phyloP scores from a whole-genome alignment of 345 rosid genomes.

The Eucalyptus victrix region DNA sequence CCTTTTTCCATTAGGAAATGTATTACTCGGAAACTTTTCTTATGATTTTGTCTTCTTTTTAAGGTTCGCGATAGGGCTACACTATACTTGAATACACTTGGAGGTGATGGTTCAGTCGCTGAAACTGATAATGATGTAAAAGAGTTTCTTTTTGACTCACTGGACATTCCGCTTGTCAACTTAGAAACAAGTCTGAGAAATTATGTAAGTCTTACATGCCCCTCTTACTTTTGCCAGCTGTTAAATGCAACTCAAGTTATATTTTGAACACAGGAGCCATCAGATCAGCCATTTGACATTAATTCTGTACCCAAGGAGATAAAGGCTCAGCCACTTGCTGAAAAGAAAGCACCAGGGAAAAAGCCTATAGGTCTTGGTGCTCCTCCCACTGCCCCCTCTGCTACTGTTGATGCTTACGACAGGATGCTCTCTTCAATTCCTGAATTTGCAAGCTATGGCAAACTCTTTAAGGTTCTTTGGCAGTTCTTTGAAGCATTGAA shows the following conservation, averaged over 20 bases:
- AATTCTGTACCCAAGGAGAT: constrained; percentile 80
- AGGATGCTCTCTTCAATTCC: constrained; percentile 74
- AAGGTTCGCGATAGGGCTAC: constrained; percentile 99
- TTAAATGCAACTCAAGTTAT: neutral
- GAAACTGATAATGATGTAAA: constrained; percentile 43
- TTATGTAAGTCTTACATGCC: constrained; percentile 41
- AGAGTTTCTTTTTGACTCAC: constrained; percentile 70
- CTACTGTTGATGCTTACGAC: constrained; percentile 75
- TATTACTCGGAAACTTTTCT: neutral
- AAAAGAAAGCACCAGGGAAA: constrained; percentile 90
- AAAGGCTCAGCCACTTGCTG: constrained; percentile 76
- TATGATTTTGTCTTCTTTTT: neutral
- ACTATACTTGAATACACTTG: constrained; percentile 71
- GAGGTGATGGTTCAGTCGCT: constrained; percentile 51
- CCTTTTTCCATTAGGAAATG: neutral
- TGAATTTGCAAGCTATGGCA: constrained; percentile 70
- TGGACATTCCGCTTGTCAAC: constrained; percentile 77
- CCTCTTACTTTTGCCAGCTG: neutral
- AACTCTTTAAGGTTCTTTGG: constrained; percentile 75
- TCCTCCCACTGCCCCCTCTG: constrained; percentile 42
- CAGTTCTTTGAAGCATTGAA: neutral
- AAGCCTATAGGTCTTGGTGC: constrained; percentile 86
- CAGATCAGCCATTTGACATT: constrained; percentile 77
- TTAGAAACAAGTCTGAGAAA: constrained; percentile 85
- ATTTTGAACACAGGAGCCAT: constrained; percentile 44